Percentiles rank a stretch among this genome's conserved stretches.
phyloP scores from a whole-genome alignment of 2,329 filamentous ascomycete genomes.

The Fusarium sp. region DNA sequence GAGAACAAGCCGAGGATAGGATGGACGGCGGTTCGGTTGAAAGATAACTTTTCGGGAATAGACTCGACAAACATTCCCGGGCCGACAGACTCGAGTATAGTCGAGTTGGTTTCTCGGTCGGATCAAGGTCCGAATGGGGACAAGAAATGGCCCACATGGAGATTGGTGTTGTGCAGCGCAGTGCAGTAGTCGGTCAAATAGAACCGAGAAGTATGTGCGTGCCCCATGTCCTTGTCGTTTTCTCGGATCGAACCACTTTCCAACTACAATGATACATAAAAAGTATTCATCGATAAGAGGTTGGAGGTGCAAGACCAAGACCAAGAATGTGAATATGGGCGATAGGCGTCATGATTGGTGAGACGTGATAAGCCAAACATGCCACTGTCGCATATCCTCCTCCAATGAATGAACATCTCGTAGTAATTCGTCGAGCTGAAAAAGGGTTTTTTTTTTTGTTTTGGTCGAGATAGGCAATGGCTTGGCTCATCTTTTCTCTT shows the following conservation, averaged over 20 bases:
- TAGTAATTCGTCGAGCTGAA: slow-evolving; percentile 11
- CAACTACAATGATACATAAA: slow-evolving; percentile 9
- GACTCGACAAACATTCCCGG: slow-evolving; percentile 1
- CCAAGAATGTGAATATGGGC: slow-evolving; percentile 26
- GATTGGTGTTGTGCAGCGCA: slow-evolving; percentile 1
- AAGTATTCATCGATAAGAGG: slow-evolving; percentile 17
- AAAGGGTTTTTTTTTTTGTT: not conserved
- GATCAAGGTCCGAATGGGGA: slow-evolving; percentile 22
- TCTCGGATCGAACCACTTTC: slow-evolving; percentile 38
- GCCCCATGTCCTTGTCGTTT: not conserved
- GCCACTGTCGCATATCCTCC: slow-evolving; percentile 22
- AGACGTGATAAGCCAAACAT: slow-evolving; percentile 21
- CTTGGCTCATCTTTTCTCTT: not conserved
- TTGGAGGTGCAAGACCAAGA: slow-evolving; percentile 8
- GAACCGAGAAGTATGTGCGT: slow-evolving; percentile 19
- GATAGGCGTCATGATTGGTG: slow-evolving; percentile 20
- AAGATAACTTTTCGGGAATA: slow-evolving; percentile 12
- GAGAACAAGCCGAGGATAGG: slow-evolving; percentile 21
- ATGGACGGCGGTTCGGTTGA: not conserved
- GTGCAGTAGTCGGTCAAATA: slow-evolving; percentile 17
- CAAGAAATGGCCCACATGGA: slow-evolving; percentile 30
- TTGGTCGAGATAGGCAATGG: not conserved
- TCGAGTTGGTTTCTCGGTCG: slow-evolving; percentile 4
- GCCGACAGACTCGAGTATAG: slow-evolving; percentile 8
- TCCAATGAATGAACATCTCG: not conserved